Base-by-base conservation (phyloP, 2,329 filamentous ascomycete genomes). In the Sporothrix luriei region DNA sequence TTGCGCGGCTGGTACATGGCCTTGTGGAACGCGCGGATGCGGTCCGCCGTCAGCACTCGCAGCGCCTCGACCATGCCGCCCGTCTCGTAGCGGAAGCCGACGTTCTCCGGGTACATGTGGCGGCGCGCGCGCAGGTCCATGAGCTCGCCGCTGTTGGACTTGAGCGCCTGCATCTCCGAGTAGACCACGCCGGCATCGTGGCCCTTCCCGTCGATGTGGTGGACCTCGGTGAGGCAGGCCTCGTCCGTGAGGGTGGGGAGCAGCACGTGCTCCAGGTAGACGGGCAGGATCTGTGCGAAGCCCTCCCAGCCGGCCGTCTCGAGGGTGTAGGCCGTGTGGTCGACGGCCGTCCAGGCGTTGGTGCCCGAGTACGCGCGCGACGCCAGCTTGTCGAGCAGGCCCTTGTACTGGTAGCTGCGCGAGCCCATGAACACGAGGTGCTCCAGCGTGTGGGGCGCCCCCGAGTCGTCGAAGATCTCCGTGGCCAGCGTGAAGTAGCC, bases 1-100 rank as follows among this genome's bases (percentile, higher is more conserved):
- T 99, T 99, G 78, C 94, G 94, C 3, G 95, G 95, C 78, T 98
- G 94, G 77, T 99, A 99, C 94, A 99, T 98, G 73, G 94, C 91
- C 72, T 89, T 89, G 79, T 99, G 95, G 76, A 98, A 99, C 70
- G 90, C 88, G n/a, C 95, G 90, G 74, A 99, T 99, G 51, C 93
- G 89, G 67, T 97, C 91, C 1, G 93, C 89, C 0, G 93, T 95
- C 61, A 99, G 82, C 3, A 93, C 88, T 54, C 95, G 89, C 65
- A 99, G 84, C 46, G 93, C 91, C 75, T 97, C 92, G 82, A 96
- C 96, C 90, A 97, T 93, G 16, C 95, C 95, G 14, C 95, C 95
- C n/a, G 95, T 99, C 80, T 99, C 95, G 75, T 97, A 98, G 70
- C 94, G 90, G 77, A 97, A 99, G 2, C 95, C 95, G 69, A 96